These are phyloP conservation scores for Cyclostephanos invisitatus DNA, from an alignment of 108 stramenopile species.

Conservation along the genomic window DNA sequence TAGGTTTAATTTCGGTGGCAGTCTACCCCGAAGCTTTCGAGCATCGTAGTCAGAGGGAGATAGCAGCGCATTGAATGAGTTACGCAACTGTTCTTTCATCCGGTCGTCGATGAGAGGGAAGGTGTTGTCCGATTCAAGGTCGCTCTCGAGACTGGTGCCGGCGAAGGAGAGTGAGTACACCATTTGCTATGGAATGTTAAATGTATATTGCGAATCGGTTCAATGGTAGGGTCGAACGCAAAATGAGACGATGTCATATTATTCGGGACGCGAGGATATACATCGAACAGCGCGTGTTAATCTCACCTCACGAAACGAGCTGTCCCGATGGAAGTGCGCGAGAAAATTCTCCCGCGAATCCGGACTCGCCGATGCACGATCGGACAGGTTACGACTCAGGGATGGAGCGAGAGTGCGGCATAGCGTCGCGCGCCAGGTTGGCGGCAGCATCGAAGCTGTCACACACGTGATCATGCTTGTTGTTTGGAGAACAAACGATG, in stretches of 20 bases:
- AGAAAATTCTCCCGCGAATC: not conserved
- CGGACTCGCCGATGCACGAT: not conserved
- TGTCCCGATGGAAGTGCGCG: not conserved
- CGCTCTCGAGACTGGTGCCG: constrained; percentile 22
- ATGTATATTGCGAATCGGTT: not conserved
- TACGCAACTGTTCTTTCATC: constrained; percentile 27
- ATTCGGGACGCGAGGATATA: not conserved
- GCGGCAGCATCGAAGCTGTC: not conserved
- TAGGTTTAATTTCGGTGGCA: constrained; percentile 35
- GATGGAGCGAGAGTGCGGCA: not conserved
- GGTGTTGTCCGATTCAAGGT: constrained; percentile 35
- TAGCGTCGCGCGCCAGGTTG: not conserved
- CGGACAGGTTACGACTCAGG: not conserved
- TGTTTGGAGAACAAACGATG: not conserved
- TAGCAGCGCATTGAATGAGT: constrained; percentile 15
- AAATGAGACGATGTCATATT: not conserved
- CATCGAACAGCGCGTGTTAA: not conserved
- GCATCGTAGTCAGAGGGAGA: constrained; percentile 9
- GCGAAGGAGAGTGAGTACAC: constrained; percentile 32
- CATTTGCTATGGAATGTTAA: constrained; percentile 3
- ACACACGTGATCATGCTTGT: not conserved
- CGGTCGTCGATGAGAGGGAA: constrained; percentile 29
- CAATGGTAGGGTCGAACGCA: not conserved
- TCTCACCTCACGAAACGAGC: constrained; percentile 7
- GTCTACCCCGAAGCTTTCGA: constrained; percentile 9